Base-by-base conservation (phyloP, 2,329 filamentous ascomycete genomes). In the Scopulariopsis brevicaulis region DNA sequence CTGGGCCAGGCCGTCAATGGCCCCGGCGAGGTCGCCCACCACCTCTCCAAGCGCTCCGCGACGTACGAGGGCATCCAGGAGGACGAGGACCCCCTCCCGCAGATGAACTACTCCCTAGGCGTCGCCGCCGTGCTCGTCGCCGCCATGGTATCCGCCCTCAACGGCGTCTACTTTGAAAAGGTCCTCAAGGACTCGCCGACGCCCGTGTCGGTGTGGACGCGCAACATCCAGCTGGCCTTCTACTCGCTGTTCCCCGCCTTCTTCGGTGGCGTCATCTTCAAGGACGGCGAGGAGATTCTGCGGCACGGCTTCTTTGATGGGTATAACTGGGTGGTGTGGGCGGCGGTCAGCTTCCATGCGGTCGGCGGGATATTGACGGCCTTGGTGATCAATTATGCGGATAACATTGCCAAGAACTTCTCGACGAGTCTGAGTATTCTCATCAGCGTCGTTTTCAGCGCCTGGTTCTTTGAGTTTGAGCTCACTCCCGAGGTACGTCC, bases 221-320 rank as follows among this genome's bases (percentile, higher is more conserved):
- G 94, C 61, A 99, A 97, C 69, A 87, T 96, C 53, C 94, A 99
- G 70, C 77, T 99, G 25, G 92, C 91, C 1, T 89, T 96, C 67
- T 99, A 96, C 74, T 96, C 92, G 1, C 77, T 97, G 1, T 93
- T 96, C 65, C 90, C 93, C 0, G 89, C 92, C 1, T 77, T 96
- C 0, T 84, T 97, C 59, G 79, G 96, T 56, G 94, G 93, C 1
- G 86, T 97, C 6, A 73, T 95, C 2, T 89, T 89, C 73, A 89
- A 90, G 62, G 94, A 99, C 64, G 94, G 93, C 28, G 83, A 85
- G 60, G 86, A 88, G 48, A 91, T 99, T 62, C 80, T 86, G 28
- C 83, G 87, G 69, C 84, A 89, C 61, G 94, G 94, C 14, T 96
- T 97, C 72, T 97, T 99, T 64, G 87, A 89, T 59, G 94, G 94